Conservation (phyloP, 2,329 filamentous ascomycete genomes). For the Talaromyces albobiverticillius region DNA sequence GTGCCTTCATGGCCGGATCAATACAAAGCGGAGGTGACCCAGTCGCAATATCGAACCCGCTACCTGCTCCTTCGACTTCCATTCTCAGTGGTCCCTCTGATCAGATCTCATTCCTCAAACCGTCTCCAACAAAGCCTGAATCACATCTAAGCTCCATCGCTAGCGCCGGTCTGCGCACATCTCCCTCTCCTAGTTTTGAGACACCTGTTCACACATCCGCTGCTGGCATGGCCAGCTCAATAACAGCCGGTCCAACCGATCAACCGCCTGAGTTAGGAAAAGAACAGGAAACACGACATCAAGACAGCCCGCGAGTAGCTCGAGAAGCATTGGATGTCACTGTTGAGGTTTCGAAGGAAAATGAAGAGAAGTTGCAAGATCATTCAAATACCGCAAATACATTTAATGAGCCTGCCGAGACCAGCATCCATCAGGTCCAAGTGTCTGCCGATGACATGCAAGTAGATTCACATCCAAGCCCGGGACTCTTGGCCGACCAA, state of each 20-base stretch:
- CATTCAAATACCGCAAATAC: conserved; percentile 23
- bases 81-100: conserved; percentile 30
- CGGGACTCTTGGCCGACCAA: conserved; percentile 46
- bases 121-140: conserved; percentile 29
- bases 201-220: conserved; percentile 33
- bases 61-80: conserved; percentile 26
- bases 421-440: conserved; percentile 47
- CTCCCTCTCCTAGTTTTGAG: conserved; percentile 30
- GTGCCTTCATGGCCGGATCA: conserved; percentile 42
- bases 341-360: conserved; percentile 27
- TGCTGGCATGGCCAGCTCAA: conserved; percentile 46
- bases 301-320: conserved; percentile 40
- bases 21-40: conserved; percentile 42
- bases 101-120: conserved; percentile 33
- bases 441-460: conserved; percentile 47
- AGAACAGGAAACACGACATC: conserved; percentile 22
- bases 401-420: conserved; percentile 48
- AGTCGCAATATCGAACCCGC: conserved; percentile 35
- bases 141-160: conserved; percentile 40
- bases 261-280: conserved; percentile 30
- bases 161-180: conserved; percentile 39
- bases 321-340: conserved; percentile 38
- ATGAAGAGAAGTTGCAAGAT: conserved; percentile 24
- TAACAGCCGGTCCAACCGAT: conserved; percentile 49
- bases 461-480: conserved; percentile 51